Percentiles rank a stretch among this genome's conserved stretches.
These are phyloP conservation scores for Pseudogymnoascus sp. DNA, from an alignment of 2,329 filamentous ascomycete genomes.

Conservation along the genomic window DNA sequence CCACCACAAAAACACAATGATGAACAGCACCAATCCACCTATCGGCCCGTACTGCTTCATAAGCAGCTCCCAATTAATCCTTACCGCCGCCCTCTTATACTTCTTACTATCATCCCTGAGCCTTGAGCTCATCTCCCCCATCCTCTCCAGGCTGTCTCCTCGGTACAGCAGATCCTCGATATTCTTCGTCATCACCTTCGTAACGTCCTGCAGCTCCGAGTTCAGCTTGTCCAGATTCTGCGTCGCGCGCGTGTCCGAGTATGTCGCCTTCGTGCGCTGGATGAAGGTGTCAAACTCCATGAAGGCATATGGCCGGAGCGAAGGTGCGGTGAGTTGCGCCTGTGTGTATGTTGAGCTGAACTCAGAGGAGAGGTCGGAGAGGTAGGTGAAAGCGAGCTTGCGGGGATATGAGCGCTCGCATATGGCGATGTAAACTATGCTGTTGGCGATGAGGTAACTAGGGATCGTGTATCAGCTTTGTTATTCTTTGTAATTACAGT, in stretches of 20 bases:
- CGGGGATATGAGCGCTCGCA: conserved; percentile 91
- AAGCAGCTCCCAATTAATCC: conserved; percentile 97
- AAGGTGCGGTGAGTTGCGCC: conserved; percentile 64
- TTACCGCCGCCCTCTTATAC: conserved; percentile 84
- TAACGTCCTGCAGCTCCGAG: conserved; percentile 94
- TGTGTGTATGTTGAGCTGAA: conserved; percentile 80
- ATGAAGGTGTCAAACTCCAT: conserved; percentile 99
- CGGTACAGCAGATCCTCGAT: conserved; percentile 96
- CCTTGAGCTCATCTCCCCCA: conserved; percentile 88
- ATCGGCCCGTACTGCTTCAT: conserved; percentile 96
- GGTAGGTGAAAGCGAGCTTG: conserved; percentile 97
- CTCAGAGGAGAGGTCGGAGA: conserved; percentile 83
- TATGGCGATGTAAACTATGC: conserved; percentile 88
- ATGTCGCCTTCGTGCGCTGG: conserved; percentile 83
- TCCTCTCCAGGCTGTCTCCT: conserved; percentile 88
- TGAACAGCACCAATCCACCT: conserved; percentile 71
- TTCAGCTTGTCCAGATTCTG: conserved; percentile 94
- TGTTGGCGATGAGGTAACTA: conserved; percentile 77
- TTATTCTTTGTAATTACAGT: background rate
- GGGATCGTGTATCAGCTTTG: background rate
- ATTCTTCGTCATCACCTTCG: conserved; percentile 99
- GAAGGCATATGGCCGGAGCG: conserved; percentile 86
- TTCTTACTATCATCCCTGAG: conserved; percentile 90
- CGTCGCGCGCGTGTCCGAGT: conserved; percentile 83
- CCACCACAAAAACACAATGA: conserved; percentile 85